Base-by-base conservation (phyloP, 768 basidiomycete genomes). In the Boletellus emodensis region DNA sequence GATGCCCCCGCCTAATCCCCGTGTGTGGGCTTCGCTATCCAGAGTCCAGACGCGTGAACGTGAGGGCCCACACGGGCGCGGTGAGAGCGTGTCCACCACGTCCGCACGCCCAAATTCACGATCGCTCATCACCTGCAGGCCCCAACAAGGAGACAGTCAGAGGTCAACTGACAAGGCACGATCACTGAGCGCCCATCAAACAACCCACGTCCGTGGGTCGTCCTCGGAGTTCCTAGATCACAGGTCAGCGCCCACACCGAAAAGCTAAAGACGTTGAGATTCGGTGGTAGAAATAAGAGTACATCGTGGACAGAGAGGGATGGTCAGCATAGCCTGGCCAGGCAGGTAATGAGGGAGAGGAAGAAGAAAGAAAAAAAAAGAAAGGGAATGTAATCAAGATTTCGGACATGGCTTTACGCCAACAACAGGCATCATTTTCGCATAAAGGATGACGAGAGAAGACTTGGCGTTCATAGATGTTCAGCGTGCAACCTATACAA, bases 241-340 rank as follows among this genome's bases (percentile, higher is more conserved):
- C 24, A 4, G 24, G 24, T 26, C 24, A 26, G 24, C 24, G 24
- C 24, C 24, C 24, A 2, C 24, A 7, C 24, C 6, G 45, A 13
- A 39, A 43, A 42, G 24, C 40, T 17, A 17, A 48, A 26, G 24
- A 4, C 6, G 24, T 26, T 26, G 48, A 40, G 11, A 61, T 63
- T 60, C 18, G 57, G 43, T 28, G 17, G n/a, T 46, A 18, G 45
- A 48, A 52, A 55, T 44, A 54, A 26, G 51, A 48, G 40, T 61
- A 61, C 62, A 62, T 39, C 48, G 41, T 18, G 42, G 26, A 48
- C 18, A 45, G 40, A 49, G 40, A 49, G 49, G 37, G 22, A 34
- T 30, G 43, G 48, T 58, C 3, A 56, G 50, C 41, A 62, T 44
- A 41, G 22, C 62, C 62, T 57, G 62, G 36, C 62, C 60, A 34